Percentiles rank a stretch among this genome's conserved stretches.
Evolutionary conservation across 75 land plant species (phyloP).

Genomic region (Pinus taeda): DNA sequence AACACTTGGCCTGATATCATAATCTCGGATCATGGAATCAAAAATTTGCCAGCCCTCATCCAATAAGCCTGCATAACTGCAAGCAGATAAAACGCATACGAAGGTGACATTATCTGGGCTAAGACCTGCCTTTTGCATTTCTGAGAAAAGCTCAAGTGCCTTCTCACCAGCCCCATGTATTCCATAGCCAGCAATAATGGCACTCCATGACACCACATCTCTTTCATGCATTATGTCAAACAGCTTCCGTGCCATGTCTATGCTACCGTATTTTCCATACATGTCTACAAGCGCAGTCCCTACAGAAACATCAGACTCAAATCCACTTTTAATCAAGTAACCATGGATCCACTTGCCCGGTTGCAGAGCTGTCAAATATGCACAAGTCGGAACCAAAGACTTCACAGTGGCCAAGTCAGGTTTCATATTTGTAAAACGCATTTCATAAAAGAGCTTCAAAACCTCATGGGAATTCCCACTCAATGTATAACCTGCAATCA

Average conservation of each 20-base stretch:
- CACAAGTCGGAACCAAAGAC: slow-evolving; percentile 12
- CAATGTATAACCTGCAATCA: slow-evolving; percentile 10
- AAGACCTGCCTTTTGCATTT: slow-evolving; percentile 18
- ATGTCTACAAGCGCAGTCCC: slow-evolving; percentile 22
- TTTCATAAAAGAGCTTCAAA: slow-evolving; percentile 12
- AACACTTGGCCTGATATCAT: slow-evolving; percentile 6
- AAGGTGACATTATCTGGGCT: slow-evolving; percentile 20
- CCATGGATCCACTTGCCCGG: slow-evolving; percentile 9
- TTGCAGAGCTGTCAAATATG: slow-evolving; percentile 9
- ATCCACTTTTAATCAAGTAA: slow-evolving; percentile 3
- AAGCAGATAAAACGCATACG: slow-evolving; percentile 23
- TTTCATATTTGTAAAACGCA: slow-evolving; percentile 11
- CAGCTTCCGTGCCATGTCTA: slow-evolving; percentile 14
- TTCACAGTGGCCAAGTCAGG: slow-evolving; percentile 14
- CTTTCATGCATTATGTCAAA: slow-evolving; percentile 15
- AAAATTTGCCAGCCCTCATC: slow-evolving; percentile 17
- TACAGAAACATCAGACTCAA: slow-evolving; percentile 4
- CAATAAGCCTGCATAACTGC: slow-evolving; percentile 20
- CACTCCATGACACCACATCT: slow-evolving; percentile 24
- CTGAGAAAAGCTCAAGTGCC: slow-evolving; percentile 18
- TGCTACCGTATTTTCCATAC: slow-evolving; percentile 24
- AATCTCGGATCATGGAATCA: slow-evolving; percentile 11
- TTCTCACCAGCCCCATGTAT: slow-evolving; percentile 15
- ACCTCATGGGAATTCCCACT: slow-evolving; percentile 12
- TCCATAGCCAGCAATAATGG: slow-evolving; percentile 24